These are phyloP conservation scores for Boechera retrofracta DNA, from an alignment of 345 rosid genomes.

Conservation along the genomic window DNA sequence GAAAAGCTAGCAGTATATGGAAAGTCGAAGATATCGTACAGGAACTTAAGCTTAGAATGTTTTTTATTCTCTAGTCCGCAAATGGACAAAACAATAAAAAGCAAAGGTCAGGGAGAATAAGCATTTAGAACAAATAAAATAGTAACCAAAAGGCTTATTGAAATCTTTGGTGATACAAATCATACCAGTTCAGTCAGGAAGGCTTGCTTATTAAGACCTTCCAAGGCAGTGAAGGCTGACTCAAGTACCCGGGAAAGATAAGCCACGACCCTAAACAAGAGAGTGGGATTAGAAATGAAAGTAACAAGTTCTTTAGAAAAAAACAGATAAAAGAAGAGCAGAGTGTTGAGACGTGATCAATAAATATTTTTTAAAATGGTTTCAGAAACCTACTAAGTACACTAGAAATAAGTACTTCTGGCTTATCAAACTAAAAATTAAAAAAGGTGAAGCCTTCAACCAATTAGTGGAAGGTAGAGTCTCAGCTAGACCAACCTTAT, in stretches of 20 bases:
- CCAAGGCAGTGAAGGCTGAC: conserved; percentile 92
- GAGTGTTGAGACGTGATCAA: neutral
- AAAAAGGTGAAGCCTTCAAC: conserved; percentile 5
- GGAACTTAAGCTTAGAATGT: neutral
- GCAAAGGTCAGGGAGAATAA: neutral
- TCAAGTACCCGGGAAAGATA: conserved; percentile 97
- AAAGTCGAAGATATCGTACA: neutral
- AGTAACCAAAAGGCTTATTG: conserved; percentile 10
- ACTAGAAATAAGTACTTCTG: conserved; percentile 14
- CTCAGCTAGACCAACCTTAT: conserved; percentile 62
- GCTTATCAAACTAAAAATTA: neutral
- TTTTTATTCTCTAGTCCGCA: neutral
- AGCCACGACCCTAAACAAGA: conserved; percentile 78
- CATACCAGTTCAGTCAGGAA: conserved; percentile 94
- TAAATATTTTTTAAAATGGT: conserved; percentile 5
- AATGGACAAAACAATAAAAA: neutral
- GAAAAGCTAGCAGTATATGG: conserved; percentile 2
- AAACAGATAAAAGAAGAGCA: neutral
- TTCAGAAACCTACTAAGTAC: conserved; percentile 17
- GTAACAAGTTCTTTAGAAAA: conserved; percentile 2
- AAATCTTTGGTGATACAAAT: conserved; percentile 34
- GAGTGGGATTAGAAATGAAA: conserved; percentile 21
- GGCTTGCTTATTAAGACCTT: conserved; percentile 98
- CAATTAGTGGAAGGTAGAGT: conserved; percentile 10
- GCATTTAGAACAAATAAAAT: conserved; percentile 2